Conservation (phyloP, 371 early-diverging fungal genomes). For the Actinomucor elegans region DNA sequence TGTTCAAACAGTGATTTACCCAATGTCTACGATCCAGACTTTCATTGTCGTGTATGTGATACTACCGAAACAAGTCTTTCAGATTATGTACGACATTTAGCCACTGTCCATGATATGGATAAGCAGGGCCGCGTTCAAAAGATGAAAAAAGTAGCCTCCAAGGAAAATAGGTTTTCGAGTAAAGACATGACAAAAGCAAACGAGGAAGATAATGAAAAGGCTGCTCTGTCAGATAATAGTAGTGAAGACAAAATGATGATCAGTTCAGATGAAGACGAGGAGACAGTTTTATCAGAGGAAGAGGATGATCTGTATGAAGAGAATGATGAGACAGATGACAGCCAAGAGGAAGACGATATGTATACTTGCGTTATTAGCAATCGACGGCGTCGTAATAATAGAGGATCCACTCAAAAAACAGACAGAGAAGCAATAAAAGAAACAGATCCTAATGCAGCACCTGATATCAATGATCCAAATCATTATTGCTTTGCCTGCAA, state of each 20-base stretch:
- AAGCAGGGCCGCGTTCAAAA: no score
- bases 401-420: neutral
- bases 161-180: neutral
- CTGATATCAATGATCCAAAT: neutral
- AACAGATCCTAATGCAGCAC: neutral
- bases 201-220: neutral
- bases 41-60: slow-evolving; percentile 2
- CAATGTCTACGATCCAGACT: no score
- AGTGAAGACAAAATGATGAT: no score
- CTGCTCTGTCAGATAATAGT: neutral
- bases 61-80: neutral
- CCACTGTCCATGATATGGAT: neutral
- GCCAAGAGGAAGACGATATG: no score
- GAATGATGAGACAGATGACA: neutral
- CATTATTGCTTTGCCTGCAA: neutral
- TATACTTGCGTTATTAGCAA: no score
- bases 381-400: no score
- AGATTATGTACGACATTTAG: neutral
- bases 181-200: neutral
- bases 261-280: no score
- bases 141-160: neutral
- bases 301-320: neutral
- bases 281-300: neutral
- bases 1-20: no score
- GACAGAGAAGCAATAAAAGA: neutral